These are phyloP conservation scores for Lomentospora prolificans DNA, from an alignment of 2,329 filamentous ascomycete genomes.

Conservation along the genomic window DNA sequence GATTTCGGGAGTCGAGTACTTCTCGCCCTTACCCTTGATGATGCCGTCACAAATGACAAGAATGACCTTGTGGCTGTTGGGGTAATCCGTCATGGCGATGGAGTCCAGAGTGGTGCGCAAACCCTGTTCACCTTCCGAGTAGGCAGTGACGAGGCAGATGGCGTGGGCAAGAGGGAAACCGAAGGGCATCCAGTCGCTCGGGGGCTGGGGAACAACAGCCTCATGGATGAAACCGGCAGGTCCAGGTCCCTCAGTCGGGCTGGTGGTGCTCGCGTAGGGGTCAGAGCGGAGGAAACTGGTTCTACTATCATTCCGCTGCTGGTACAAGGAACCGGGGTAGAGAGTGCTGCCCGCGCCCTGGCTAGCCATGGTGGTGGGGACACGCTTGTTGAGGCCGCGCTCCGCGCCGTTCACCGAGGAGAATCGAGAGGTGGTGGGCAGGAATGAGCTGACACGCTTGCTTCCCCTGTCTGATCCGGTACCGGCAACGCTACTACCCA, in stretches of 20 bases:
- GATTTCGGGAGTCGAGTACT: conserved; percentile 79
- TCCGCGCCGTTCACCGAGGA: conserved; percentile 81
- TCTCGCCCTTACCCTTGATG: conserved; percentile 91
- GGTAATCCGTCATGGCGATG: conserved; percentile 94
- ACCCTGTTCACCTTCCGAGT: conserved; percentile 90
- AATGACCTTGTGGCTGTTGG: conserved; percentile 97
- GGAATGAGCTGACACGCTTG: conserved; percentile 74
- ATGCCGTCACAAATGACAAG: conserved; percentile 94
- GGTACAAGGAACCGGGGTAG: conserved; percentile 63
- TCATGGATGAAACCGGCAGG: conserved; percentile 95
- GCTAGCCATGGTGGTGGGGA: conserved; percentile 90
- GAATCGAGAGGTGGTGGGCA: conserved; percentile 91
- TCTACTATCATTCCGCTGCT: conserved; percentile 51
- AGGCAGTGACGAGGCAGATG: conserved; percentile 91
- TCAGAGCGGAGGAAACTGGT: conserved; percentile 56
- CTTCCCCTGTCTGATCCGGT: conserved; percentile 54
- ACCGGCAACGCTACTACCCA: conserved; percentile 52
- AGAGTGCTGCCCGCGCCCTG: conserved; percentile 69
- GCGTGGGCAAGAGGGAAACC: conserved; percentile 89
- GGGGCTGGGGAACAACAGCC: conserved; percentile 88
- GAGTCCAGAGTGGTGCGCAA: conserved; percentile 92
- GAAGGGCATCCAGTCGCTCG: conserved; percentile 94
- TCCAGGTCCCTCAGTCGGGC: conserved; percentile 58
- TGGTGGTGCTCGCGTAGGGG: conserved; percentile 43
- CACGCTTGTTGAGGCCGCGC: conserved; percentile 38